A percentile compares a stretch with the other conserved stretches of the same genome.
Evolutionary conservation across 1,284 basidiomycete species (phyloP).

Genomic region (Taiwanofungus camphoratus): DNA sequence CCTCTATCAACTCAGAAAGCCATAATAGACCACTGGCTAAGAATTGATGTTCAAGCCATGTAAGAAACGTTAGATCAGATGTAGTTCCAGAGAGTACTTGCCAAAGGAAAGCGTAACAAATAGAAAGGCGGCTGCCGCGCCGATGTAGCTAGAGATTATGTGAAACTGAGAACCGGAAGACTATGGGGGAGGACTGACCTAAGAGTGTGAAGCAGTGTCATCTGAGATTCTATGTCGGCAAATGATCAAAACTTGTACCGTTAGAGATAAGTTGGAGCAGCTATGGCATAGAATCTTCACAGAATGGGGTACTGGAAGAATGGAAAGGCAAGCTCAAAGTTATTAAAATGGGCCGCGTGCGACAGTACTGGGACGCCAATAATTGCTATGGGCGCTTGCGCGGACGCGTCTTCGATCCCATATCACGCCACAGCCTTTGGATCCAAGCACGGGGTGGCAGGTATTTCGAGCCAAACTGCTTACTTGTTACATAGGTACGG

Average conservation of each 20-base stretch:
- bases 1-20: constrained; percentile 92
- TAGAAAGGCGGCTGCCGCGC: constrained; percentile 29
- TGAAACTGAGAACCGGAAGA: neutral
- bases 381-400: too few relatives aligned
- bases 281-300: too few relatives aligned
- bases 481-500: too few relatives aligned
- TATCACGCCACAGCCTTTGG: too few relatives aligned
- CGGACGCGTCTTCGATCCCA: too few relatives aligned
- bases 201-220: constrained; percentile 19
- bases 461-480: too few relatives aligned
- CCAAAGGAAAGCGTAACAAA: constrained; percentile 34
- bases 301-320: too few relatives aligned
- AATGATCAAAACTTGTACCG: neutral
- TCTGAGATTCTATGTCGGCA: constrained; percentile 1
- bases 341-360: too few relatives aligned
- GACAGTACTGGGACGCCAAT: too few relatives aligned
- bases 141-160: constrained; percentile 26
- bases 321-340: too few relatives aligned
- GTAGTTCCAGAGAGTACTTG: constrained; percentile 9
- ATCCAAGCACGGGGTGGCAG: too few relatives aligned
- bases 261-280: neutral
- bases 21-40: constrained; percentile 88
- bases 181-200: constrained; percentile 11
- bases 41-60: neutral
- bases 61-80: neutral